Evolutionary conservation across 2,329 filamentous ascomycete species (phyloP).

Genomic region (Xylariaceae sp.): DNA sequence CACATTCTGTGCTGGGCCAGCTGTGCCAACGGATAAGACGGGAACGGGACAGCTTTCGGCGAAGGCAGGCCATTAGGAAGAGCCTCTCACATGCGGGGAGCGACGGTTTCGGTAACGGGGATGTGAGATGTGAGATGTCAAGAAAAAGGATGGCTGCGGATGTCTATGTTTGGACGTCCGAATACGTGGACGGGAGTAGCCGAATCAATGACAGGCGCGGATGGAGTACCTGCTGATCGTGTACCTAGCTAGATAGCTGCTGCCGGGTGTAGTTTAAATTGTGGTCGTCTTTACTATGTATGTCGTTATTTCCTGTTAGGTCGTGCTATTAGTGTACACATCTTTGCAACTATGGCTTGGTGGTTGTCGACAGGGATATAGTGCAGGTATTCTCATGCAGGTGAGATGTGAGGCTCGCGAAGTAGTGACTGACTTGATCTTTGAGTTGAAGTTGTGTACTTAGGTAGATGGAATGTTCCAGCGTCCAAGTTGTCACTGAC

Average conservation of each 20-base stretch:
- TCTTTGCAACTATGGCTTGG: too few species aligned
- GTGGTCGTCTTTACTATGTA: too few species aligned
- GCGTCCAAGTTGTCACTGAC: background rate
- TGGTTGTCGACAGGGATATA: too few species aligned
- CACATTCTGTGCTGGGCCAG: too few species aligned
- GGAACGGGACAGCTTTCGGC: constrained; percentile 4
- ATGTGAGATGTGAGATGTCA: background rate
- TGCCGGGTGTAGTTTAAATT: too few species aligned
- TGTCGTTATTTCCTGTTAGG: too few species aligned
- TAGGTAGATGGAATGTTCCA: background rate
- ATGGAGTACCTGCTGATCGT: background rate
- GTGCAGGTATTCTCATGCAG: background rate
- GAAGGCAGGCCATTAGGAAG: constrained; percentile 1
- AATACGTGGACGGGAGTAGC: constrained; percentile 13
- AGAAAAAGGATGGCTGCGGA: constrained; percentile 8
- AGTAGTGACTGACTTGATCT: background rate
- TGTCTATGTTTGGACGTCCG: constrained; percentile 20
- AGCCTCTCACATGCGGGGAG: constrained; percentile 1
- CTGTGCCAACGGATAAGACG: background rate
- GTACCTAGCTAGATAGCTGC: too few species aligned
- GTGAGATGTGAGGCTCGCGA: background rate
- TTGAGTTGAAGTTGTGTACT: background rate
- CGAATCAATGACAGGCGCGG: constrained; percentile 1
- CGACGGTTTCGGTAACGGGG: constrained; percentile 5
- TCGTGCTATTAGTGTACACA: too few species aligned